Evolutionary conservation across 345 rosid genomes (phyloP).

Genomic region (Viola odorata): DNA sequence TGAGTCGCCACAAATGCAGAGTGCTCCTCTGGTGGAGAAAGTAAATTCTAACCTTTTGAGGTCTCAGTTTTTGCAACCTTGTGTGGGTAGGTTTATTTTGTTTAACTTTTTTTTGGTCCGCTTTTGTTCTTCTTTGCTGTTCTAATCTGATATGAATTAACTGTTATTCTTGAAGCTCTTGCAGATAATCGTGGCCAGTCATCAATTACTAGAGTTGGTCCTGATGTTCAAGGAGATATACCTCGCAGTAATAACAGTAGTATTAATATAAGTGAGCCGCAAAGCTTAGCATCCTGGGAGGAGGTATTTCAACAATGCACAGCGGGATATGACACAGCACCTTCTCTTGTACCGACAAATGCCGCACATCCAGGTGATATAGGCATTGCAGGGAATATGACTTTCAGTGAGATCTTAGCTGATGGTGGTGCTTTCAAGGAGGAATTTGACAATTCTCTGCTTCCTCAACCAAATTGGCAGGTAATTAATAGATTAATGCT

Average conservation of each 20-base stretch:
- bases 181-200: constrained; percentile 35
- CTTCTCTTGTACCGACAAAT: constrained; percentile 31
- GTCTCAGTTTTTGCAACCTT: constrained; percentile 22
- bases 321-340: constrained; percentile 29
- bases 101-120: not conserved
- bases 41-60: constrained; percentile 22
- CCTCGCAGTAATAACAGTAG: constrained; percentile 22
- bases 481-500: constrained; percentile 22
- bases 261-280: constrained; percentile 30
- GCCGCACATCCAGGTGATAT: constrained; percentile 25
- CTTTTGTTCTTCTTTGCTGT: not conserved
- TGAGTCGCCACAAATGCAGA: constrained; percentile 37
- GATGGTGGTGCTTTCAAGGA: constrained; percentile 30
- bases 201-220: constrained; percentile 28
- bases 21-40: constrained; percentile 23
- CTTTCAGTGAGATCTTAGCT: constrained; percentile 31
- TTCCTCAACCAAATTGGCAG: constrained; percentile 62
- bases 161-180: constrained; percentile 7
- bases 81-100: constrained; percentile 26
- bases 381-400: constrained; percentile 26
- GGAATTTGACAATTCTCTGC: constrained; percentile 35
- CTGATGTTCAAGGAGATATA: constrained; percentile 30
- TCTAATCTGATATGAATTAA: not conserved
- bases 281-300: constrained; percentile 62
- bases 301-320: constrained; percentile 45